phyloP scores from a whole-genome alignment of 208 protist genomes.

The Acanthamoeba triangularis region DNA sequence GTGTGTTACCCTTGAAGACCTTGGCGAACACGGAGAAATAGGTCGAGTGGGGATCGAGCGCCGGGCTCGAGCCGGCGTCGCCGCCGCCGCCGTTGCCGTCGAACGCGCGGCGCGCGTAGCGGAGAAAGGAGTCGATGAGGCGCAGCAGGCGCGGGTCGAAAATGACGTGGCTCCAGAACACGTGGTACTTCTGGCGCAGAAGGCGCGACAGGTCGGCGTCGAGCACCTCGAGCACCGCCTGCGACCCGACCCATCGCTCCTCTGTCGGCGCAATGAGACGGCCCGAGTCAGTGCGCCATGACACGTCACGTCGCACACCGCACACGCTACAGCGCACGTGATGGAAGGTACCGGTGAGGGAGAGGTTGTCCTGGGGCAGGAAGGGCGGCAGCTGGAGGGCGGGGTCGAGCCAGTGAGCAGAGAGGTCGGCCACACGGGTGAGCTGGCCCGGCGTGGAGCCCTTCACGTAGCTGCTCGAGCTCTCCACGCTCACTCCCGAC shows the following conservation, averaged over 20 bases:
- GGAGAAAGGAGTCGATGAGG: slow-evolving; percentile 66
- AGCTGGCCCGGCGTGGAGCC: slow-evolving; percentile 36
- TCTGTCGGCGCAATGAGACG: background rate
- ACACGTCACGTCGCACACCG: background rate
- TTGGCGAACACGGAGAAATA: slow-evolving; percentile 63
- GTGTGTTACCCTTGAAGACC: slow-evolving; percentile 21
- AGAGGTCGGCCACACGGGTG: slow-evolving; percentile 49
- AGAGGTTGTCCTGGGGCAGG: slow-evolving; percentile 72
- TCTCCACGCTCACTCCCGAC: slow-evolving; percentile 14
- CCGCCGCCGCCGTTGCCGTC: background rate
- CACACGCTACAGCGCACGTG: background rate
- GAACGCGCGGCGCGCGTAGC: slow-evolving; percentile 38
- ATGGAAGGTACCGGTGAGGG: slow-evolving; percentile 14
- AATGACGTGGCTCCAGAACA: slow-evolving; percentile 79
- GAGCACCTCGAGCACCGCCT: slow-evolving; percentile 41
- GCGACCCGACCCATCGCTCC: background rate
- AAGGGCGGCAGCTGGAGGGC: slow-evolving; percentile 47
- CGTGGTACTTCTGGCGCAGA: slow-evolving; percentile 42
- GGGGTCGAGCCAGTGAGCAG: slow-evolving; percentile 71
- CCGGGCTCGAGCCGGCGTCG: background rate
- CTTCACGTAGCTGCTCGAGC: slow-evolving; percentile 8
- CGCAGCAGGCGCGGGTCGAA: slow-evolving; percentile 50
- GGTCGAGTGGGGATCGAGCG: background rate
- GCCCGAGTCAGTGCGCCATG: background rate
- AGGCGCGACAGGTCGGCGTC: slow-evolving; percentile 44